A percentile compares a stretch with the other conserved stretches of the same genome.
phyloP scores from a whole-genome alignment of 2,329 filamentous ascomycete genomes.

The Diaporthe citriasiana region DNA sequence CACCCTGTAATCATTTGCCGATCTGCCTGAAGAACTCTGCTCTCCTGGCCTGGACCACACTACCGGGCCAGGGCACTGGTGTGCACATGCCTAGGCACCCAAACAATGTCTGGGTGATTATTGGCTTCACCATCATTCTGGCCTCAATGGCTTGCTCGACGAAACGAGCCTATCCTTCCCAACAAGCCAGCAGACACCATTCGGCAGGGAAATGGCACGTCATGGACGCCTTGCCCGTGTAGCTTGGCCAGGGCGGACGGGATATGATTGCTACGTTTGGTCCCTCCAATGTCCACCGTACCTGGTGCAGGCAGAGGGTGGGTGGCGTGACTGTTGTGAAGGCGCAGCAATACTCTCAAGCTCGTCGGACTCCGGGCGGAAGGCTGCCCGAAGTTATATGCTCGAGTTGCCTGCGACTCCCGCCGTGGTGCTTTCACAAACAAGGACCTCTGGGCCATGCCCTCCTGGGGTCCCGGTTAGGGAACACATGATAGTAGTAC shows the following conservation, averaged over 20 bases:
- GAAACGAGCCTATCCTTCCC: not conserved
- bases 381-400: not conserved
- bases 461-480: not conserved
- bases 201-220: not conserved
- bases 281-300: not conserved
- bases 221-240: conserved; percentile 4
- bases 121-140: not conserved
- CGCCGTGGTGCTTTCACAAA: not conserved
- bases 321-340: not conserved
- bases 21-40: not conserved
- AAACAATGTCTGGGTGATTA: not conserved
- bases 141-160: not conserved
- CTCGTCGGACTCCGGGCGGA: not conserved
- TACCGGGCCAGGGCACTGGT: not conserved
- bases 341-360: not conserved
- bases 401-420: conserved; percentile 1
- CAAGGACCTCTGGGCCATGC: not conserved
- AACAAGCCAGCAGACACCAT: not conserved
- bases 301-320: not conserved
- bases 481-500: conserved; percentile 28
- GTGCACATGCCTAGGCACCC: not conserved
- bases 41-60: not conserved
- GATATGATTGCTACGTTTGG: not conserved
- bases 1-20: not conserved
- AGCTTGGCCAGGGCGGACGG: not conserved